These are phyloP conservation scores for Dacryopinax spathularia DNA, from an alignment of 768 basidiomycete genomes.

Conservation along the genomic window DNA sequence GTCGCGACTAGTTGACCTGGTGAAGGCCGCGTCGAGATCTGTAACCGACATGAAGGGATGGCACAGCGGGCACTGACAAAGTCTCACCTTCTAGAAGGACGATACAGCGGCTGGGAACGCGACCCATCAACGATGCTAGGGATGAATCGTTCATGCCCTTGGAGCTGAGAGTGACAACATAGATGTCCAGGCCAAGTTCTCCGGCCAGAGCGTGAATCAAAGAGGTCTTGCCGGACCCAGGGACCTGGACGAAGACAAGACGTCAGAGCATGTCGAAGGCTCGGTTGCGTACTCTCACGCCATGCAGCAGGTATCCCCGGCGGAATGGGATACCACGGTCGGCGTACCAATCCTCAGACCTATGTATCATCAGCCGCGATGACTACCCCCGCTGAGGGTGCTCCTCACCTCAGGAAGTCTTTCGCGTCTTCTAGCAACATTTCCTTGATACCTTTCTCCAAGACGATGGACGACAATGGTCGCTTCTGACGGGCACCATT, in stretches of 20 bases:
- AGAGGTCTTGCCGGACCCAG: conserved; percentile 12
- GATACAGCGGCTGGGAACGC: conserved; percentile 81
- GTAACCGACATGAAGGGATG: not conserved
- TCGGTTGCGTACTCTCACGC: conserved; percentile 19
- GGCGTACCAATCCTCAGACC: conserved; percentile 7
- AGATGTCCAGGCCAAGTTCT: conserved; percentile 77
- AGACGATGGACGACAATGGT: conserved; percentile 48
- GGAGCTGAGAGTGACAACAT: conserved; percentile 74
- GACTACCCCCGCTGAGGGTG: not conserved
- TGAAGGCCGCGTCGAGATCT: conserved; percentile 81
- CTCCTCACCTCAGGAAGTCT: not conserved
- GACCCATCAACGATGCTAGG: conserved; percentile 71
- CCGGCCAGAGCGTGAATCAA: conserved; percentile 24
- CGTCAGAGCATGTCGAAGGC: not conserved
- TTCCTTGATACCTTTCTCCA: conserved; percentile 39
- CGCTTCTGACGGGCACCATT: conserved; percentile 50
- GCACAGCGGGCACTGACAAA: not conserved
- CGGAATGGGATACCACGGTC: conserved; percentile 12
- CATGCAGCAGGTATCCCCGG: conserved; percentile 10
- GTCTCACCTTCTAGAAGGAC: conserved; percentile 54
- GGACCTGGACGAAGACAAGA: not conserved
- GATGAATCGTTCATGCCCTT: conserved; percentile 91
- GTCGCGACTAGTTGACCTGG: conserved; percentile 73
- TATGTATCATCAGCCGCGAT: not conserved
- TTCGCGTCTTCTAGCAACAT: not conserved